These are phyloP conservation scores for Penicillium psychrosexuale DNA, from an alignment of 2,329 filamentous ascomycete species.

Conservation along the genomic window DNA sequence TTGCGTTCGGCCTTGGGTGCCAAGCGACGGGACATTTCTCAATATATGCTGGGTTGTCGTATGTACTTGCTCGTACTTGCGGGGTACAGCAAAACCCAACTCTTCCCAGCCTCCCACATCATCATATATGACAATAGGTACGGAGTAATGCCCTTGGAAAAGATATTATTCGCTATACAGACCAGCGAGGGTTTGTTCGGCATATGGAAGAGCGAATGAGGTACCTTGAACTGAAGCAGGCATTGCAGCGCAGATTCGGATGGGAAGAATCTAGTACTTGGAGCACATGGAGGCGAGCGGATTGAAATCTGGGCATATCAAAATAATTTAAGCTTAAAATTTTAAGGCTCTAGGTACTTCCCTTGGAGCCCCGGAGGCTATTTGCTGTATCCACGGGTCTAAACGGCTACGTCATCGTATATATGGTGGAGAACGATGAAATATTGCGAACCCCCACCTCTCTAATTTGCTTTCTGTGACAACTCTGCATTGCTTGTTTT, in stretches of 20 bases:
- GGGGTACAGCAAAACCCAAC: background rate
- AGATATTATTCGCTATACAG: background rate
- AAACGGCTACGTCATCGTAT: slow-evolving; percentile 1
- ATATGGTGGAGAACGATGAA: slow-evolving; percentile 7
- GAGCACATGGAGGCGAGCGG: background rate
- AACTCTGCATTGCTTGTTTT: background rate
- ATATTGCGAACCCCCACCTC: slow-evolving; percentile 3
- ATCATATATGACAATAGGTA: background rate
- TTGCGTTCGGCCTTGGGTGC: background rate
- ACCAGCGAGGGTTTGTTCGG: background rate
- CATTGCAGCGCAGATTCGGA: background rate
- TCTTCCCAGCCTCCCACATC: background rate
- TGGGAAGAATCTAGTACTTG: background rate
- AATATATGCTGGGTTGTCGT: background rate
- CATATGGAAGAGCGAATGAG: background rate
- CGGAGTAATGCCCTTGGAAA: no score
- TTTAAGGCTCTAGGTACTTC: background rate
- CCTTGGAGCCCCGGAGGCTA: background rate
- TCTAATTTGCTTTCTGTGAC: slow-evolving; percentile 4
- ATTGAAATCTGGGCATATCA: background rate
- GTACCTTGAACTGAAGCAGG: background rate
- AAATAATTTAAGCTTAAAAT: background rate
- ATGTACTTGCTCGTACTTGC: background rate
- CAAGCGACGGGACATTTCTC: background rate
- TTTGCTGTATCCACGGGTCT: background rate